Conservation (phyloP, 305 asterid species). For the Coffea humblotiana region DNA sequence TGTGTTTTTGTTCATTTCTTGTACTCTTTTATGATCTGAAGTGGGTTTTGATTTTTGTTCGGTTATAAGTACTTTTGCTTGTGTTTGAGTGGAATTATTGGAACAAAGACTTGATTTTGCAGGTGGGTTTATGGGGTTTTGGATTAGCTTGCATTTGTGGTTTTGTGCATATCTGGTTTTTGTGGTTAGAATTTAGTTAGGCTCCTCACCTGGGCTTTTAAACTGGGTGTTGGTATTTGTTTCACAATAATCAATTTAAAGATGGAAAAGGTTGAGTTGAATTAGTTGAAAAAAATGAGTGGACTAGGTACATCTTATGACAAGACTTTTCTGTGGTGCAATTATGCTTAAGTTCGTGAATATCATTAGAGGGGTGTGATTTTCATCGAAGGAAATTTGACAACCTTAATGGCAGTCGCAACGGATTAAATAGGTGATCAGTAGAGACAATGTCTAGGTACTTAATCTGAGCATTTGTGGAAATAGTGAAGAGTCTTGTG, state of each 20-base stretch:
- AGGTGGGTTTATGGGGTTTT: background rate
- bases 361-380: background rate
- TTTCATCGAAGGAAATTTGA: background rate
- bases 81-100: conserved; percentile 11
- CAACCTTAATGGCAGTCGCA: background rate
- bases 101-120: conserved; percentile 11
- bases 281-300: background rate
- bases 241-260: background rate
- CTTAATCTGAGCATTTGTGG: background rate
- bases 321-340: background rate
- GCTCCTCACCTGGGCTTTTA: background rate
- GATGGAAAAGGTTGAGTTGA: background rate
- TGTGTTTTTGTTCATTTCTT: background rate
- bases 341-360: conserved; percentile 3
- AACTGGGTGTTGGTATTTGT: background rate
- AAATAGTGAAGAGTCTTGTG: no score
- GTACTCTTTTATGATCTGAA: background rate
- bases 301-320: background rate
- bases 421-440: background rate
- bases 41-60: conserved; percentile 10
- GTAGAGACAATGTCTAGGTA: background rate
- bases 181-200: conserved; percentile 8
- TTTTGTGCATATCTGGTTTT: conserved; percentile 2
- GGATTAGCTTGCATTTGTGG: background rate
- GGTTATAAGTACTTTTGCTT: background rate